Conservation (phyloP, 257 asterid genomes). For the Ophiorrhiza pumila region DNA sequence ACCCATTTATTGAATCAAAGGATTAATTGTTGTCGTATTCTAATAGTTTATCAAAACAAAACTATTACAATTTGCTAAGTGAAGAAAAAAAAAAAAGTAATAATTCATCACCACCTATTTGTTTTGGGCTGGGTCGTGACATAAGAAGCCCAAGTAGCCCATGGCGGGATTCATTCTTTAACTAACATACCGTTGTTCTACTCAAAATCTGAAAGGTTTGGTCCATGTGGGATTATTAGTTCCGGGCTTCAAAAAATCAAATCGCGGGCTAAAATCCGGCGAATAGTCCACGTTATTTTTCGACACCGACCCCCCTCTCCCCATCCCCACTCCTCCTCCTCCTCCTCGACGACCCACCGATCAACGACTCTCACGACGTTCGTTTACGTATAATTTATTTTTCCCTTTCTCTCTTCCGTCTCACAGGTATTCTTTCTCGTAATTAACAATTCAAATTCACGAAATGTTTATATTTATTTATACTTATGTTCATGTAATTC, state of each 20-base stretch:
- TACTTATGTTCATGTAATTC: slow-evolving; percentile 19
- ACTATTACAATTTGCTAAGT: no score
- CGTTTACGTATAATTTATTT: slow-evolving; percentile 16
- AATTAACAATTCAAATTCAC: slow-evolving; percentile 15
- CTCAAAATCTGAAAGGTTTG: slow-evolving; percentile 2
- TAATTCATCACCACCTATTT: neutral
- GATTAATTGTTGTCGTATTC: no score
- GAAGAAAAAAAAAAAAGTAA: no score
- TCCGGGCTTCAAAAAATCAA: slow-evolving; percentile 22
- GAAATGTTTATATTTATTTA: neutral
- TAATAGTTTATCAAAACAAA: no score
- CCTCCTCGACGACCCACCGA: slow-evolving; percentile 43
- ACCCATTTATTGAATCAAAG: no score
- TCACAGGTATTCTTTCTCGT: slow-evolving; percentile 11
- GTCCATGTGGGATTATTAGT: slow-evolving; percentile 16
- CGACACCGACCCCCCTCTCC: slow-evolving; percentile 46
- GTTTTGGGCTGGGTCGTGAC: slow-evolving; percentile 10
- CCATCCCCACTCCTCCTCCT: slow-evolving; percentile 32
- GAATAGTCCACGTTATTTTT: slow-evolving; percentile 39
- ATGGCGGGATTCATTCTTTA: neutral
- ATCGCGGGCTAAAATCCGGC: slow-evolving; percentile 28
- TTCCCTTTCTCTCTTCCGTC: slow-evolving; percentile 8
- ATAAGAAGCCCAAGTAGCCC: neutral
- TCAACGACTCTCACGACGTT: slow-evolving; percentile 35
- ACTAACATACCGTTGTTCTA: neutral